A percentile compares a stretch with the other conserved stretches of the same genome.
Evolutionary conservation across 192 early-diverging fungal genomes (phyloP).

Genomic region (Backusella macrospora): DNA sequence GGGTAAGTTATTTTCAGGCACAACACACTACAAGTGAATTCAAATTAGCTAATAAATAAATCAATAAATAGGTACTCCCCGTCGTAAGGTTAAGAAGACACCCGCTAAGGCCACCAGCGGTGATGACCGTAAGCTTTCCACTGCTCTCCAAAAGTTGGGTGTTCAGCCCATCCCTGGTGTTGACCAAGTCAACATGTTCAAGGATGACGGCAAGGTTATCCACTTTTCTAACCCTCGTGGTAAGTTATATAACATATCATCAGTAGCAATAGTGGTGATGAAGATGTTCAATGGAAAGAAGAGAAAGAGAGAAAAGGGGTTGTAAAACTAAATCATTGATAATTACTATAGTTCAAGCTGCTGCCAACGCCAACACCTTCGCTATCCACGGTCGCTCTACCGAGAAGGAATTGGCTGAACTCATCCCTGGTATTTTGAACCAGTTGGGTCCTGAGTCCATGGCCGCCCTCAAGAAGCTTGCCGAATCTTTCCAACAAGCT

Average conservation of each 20-base stretch:
- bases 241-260: conserved; percentile 41
- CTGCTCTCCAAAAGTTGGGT: conserved; percentile 89
- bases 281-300: not conserved
- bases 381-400: conserved; percentile 85
- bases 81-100: conserved; percentile 88
- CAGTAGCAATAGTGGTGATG: too few relatives aligned
- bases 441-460: conserved; percentile 91
- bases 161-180: conserved; percentile 84
- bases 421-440: conserved; percentile 77
- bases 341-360: conserved; percentile 68
- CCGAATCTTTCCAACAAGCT: conserved; percentile 80
- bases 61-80: conserved; percentile 81
- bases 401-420: conserved; percentile 85
- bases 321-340: not conserved
- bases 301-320: not conserved
- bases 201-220: conserved; percentile 88
- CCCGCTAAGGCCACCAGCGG: conserved; percentile 55
- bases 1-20: conserved; percentile 24
- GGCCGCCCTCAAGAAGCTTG: conserved; percentile 81
- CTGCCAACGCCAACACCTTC: conserved; percentile 90
- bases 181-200: conserved; percentile 99
- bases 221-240: conserved; percentile 91
- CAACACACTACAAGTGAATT: not conserved
- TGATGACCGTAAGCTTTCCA: conserved; percentile 96
- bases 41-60: not conserved